These are phyloP conservation scores for Ophiostoma australiae DNA, from an alignment of 2,329 filamentous ascomycete species.

Conservation along the genomic window DNA sequence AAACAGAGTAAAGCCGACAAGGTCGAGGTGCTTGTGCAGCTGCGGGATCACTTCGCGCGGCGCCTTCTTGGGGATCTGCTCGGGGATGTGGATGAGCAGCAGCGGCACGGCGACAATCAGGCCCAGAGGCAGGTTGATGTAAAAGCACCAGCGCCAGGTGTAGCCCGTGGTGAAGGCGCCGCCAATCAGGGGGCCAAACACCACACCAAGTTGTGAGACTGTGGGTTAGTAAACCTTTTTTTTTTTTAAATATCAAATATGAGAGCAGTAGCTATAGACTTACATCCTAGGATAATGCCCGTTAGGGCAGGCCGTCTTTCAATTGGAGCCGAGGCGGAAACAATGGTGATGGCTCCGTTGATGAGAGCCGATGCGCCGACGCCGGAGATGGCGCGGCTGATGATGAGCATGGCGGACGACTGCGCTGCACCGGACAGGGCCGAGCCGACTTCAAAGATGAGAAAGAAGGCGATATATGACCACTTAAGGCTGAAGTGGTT, in stretches of 20 bases:
- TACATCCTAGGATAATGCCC: constrained; percentile 29
- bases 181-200: constrained; percentile 45
- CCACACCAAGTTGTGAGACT: constrained; percentile 42
- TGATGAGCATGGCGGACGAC: constrained; percentile 49
- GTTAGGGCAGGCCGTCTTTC: constrained; percentile 38
- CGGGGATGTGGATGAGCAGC: constrained; percentile 36
- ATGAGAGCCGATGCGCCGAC: constrained; percentile 48
- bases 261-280: too few species aligned
- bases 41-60: constrained; percentile 29
- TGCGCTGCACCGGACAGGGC: constrained; percentile 48
- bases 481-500: constrained; percentile 40
- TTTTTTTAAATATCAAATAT: neutral
- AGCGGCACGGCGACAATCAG: constrained; percentile 35
- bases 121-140: constrained; percentile 45
- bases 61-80: constrained; percentile 35
- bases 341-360: constrained; percentile 50
- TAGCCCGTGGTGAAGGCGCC: constrained; percentile 39
- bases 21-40: constrained; percentile 37
- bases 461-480: constrained; percentile 41
- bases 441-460: constrained; percentile 53
- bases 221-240: neutral
- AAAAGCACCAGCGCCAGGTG: constrained; percentile 48
- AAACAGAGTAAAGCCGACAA: constrained; percentile 42
- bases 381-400: constrained; percentile 51
- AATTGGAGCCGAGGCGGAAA: constrained; percentile 39